These are phyloP conservation scores for Carpinus viminea DNA, from an alignment of 306 rosid genomes.

Conservation along the genomic window DNA sequence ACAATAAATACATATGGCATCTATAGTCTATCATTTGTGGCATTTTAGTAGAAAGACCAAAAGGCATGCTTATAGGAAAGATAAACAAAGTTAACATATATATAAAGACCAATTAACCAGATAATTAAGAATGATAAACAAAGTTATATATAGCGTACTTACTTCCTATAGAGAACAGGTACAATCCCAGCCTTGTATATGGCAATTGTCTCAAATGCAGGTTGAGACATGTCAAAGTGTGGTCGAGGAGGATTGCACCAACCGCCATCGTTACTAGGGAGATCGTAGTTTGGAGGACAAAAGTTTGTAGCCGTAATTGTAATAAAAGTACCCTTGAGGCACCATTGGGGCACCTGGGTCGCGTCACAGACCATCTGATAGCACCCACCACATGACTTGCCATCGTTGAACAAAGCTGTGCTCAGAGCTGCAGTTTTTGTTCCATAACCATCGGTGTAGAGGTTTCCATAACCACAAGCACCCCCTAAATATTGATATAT, in stretches of 20 bases:
- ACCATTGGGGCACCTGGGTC: conserved; percentile 55
- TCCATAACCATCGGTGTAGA: conserved; percentile 56
- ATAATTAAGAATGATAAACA: background rate
- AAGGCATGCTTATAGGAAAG: no score
- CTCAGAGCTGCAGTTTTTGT: conserved; percentile 66
- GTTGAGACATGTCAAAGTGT: conserved; percentile 68
- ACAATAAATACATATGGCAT: no score
- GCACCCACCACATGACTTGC: conserved; percentile 69
- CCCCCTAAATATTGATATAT: conserved; percentile 36
- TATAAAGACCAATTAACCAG: background rate
- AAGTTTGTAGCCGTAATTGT: conserved; percentile 71
- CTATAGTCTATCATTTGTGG: no score
- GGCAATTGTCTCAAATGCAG: conserved; percentile 52
- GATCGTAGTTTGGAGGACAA: conserved; percentile 64
- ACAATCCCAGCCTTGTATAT: conserved; percentile 59
- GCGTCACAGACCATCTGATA: conserved; percentile 57
- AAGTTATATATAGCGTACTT: conserved; percentile 31
- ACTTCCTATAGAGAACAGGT: conserved; percentile 47
- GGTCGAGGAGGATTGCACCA: conserved; percentile 74
- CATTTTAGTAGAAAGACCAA: background rate
- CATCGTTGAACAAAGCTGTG: conserved; percentile 56
- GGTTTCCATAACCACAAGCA: conserved; percentile 75
- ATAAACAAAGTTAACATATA: background rate
- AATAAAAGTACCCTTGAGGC: conserved; percentile 48
- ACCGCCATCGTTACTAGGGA: conserved; percentile 55